Percentiles rank a stretch among this genome's conserved stretches.
Conservation (phyloP, 1,139 yeast species). For the Kluyveromyces marxianus region DNA sequence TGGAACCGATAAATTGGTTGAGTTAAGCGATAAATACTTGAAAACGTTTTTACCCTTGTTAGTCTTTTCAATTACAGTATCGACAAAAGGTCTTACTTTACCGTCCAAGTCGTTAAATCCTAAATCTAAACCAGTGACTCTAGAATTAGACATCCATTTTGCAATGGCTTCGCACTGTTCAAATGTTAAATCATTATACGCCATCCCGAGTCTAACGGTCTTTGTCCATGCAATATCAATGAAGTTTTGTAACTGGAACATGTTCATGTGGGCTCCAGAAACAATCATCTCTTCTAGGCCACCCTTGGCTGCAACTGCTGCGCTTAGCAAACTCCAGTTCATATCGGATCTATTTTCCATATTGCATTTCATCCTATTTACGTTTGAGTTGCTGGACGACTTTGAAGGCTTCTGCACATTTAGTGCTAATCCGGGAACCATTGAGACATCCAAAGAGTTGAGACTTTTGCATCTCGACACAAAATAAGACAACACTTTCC, state of each 20-base stretch:
- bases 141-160: slow-evolving; percentile 38
- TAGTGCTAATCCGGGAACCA: slow-evolving; percentile 55
- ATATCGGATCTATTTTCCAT: slow-evolving; percentile 55
- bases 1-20: slow-evolving; percentile 40
- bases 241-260: slow-evolving; percentile 48
- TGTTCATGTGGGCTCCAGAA: slow-evolving; percentile 62
- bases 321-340: slow-evolving; percentile 69
- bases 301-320: slow-evolving; percentile 57
- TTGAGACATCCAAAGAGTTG: slow-evolving; percentile 57
- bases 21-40: slow-evolving; percentile 43
- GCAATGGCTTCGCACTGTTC: slow-evolving; percentile 46
- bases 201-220: slow-evolving; percentile 56
- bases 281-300: slow-evolving; percentile 67
- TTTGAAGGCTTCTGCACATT: slow-evolving; percentile 47
- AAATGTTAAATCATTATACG: slow-evolving; percentile 52
- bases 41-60: slow-evolving; percentile 28
- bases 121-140: slow-evolving; percentile 50
- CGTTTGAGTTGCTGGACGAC: slow-evolving; percentile 21
- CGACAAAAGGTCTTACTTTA: slow-evolving; percentile 45
- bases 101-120: slow-evolving; percentile 65
- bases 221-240: slow-evolving; percentile 43
- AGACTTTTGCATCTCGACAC: slow-evolving; percentile 47
- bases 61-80: slow-evolving; percentile 29
- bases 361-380: slow-evolving; percentile 52
- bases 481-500: slow-evolving; percentile 67